A percentile compares a stretch with the other conserved stretches of the same genome.
These are phyloP conservation scores for Neophaeococcomyces aloes DNA, from an alignment of 2,329 filamentous ascomycete genomes.

Conservation along the genomic window DNA sequence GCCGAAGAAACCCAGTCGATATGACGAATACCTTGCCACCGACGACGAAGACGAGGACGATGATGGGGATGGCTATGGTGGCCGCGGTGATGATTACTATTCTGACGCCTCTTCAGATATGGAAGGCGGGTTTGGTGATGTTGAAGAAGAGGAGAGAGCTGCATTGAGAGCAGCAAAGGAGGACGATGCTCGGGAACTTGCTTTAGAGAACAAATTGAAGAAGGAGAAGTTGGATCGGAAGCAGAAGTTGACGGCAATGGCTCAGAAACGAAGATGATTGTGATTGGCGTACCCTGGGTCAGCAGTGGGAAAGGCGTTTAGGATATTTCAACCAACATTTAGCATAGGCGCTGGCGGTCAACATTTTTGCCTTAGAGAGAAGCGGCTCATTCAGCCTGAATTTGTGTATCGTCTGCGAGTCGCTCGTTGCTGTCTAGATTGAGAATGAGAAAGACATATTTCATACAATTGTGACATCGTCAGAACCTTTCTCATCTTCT, in stretches of 20 bases:
- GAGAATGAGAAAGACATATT: too few species aligned
- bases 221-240: slow-evolving; percentile 37
- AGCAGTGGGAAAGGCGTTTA: neutral
- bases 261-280: slow-evolving; percentile 19
- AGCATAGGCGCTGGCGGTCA: slow-evolving; percentile 8
- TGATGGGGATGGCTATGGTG: slow-evolving; percentile 28
- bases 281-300: neutral
- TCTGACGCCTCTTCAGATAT: slow-evolving; percentile 41
- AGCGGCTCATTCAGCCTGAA: too few species aligned
- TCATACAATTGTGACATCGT: neutral
- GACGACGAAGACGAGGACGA: slow-evolving; percentile 40
- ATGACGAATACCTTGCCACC: slow-evolving; percentile 35
- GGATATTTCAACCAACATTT: neutral
- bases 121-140: slow-evolving; percentile 39
- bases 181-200: slow-evolving; percentile 39
- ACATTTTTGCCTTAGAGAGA: neutral
- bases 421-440: too few species aligned
- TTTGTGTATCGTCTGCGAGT: too few species aligned
- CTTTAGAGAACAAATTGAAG: slow-evolving; percentile 35
- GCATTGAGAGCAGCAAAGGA: slow-evolving; percentile 32
- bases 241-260: slow-evolving; percentile 32
- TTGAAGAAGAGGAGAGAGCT: slow-evolving; percentile 35
- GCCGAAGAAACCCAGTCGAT: slow-evolving; percentile 17
- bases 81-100: slow-evolving; percentile 33
- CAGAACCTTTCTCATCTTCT: neutral